Base-by-base conservation (phyloP, 768 basidiomycete species). In the Postia placenta region DNA sequence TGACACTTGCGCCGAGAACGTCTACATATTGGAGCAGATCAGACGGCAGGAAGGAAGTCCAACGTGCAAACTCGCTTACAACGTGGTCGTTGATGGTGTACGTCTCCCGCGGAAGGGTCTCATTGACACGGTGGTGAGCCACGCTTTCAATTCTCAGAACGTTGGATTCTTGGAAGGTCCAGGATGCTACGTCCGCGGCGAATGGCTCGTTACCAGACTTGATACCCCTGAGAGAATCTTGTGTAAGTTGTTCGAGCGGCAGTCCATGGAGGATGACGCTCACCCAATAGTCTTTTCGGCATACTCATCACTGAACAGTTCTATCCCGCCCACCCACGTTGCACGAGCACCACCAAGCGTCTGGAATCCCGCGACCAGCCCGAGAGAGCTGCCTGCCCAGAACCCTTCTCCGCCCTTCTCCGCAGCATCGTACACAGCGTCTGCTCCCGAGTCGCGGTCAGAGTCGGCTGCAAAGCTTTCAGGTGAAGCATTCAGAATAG, bases 51-150 rank as follows among this genome's bases (percentile, higher is more conserved):
- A 12, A 17, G n/a, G 11, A 37, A 27, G 20, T n/a, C 22, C 11
- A 15, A 30, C n/a, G 12, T n/a, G 45, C 7, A 26, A 23, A 50
- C 33, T 27, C 7, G 64, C 77, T 43, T 60, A 93, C 93, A 43
- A 96, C 72, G 35, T 88, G 67, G 62, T 96, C 91, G 58, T 93
- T 92, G 57, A 76, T 89, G 11, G 90, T 87, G 66, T 99, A 99
- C 47, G 72, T 72, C 49, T 85, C 85, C 2, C 72, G 69, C n/a
- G 85, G 72, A 20, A 66, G 69, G 0, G 80, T 79, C 45, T 78
- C 74, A 53, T 85, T 81, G 42, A 81, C 71, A 49, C 77, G 79
- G 58, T 87, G 84, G 60, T 96, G 93, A 19, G 79, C 77, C 5
- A 78, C 78, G 39, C 65, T 72, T 53, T 91, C 85, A 49, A 97